Percentiles rank a stretch among this genome's conserved stretches.
Conservation (phyloP, 306 rosid species). For the Cicer arietinum region DNA sequence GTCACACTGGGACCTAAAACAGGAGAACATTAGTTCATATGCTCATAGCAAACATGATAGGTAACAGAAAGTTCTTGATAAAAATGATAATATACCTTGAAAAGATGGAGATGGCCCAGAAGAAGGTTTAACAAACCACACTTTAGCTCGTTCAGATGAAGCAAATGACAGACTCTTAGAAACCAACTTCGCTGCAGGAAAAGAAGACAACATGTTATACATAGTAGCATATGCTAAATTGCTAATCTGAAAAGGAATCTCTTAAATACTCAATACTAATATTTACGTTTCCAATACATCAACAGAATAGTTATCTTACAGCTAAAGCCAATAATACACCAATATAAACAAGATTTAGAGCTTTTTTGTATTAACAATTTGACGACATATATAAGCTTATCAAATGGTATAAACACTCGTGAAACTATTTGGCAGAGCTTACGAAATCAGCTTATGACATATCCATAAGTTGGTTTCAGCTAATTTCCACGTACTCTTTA, state of each 20-base stretch:
- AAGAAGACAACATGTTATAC: constrained; percentile 29
- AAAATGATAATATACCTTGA: constrained; percentile 51
- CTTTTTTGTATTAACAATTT: too few relatives aligned
- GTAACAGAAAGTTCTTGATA: constrained; percentile 18
- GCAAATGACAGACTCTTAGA: constrained; percentile 54
- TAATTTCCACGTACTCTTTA: too few relatives aligned
- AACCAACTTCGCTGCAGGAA: constrained; percentile 65
- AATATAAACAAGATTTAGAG: constrained; percentile 2
- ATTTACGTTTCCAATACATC: constrained; percentile 4
- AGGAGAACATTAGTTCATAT: constrained; percentile 40
- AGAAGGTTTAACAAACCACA: constrained; percentile 51
- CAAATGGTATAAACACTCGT: too few relatives aligned
- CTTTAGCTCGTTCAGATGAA: constrained; percentile 48
- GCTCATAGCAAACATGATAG: constrained; percentile 23
- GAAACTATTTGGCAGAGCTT: too few relatives aligned
- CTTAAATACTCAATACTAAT: neutral
- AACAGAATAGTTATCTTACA: constrained; percentile 15
- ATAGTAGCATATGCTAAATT: neutral
- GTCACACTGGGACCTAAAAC: constrained; percentile 55
- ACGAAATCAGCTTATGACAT: too few relatives aligned
- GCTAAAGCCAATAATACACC: constrained; percentile 1
- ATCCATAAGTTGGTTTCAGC: too few relatives aligned
- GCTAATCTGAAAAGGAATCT: constrained; percentile 15
- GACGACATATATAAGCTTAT: too few relatives aligned
- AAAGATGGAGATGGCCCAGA: constrained; percentile 57